Evolutionary conservation across 2,329 filamentous ascomycete genomes (phyloP), one percentile per base, ranked within the genome.

Genomic region (Arthrobotrys conoides): DNA sequence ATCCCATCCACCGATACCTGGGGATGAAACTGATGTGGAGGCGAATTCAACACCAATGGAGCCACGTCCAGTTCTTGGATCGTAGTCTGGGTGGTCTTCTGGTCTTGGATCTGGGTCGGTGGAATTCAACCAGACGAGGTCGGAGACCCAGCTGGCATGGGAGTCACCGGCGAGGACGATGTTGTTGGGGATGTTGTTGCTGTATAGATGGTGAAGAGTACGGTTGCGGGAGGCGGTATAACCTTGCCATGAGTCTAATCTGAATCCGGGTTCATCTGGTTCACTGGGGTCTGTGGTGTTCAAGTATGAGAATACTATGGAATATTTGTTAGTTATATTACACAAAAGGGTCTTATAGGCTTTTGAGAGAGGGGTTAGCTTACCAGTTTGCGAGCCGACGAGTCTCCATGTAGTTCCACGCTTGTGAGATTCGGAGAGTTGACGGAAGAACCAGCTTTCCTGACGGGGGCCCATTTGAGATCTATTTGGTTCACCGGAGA

Each of bases 371-470:
- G 9, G 10, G 14, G 33, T 12, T 49, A 14, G 4, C 67, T 12
- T 70, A 70, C 67, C n/a, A 2, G 91, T 89, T 83, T 93, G 91
- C 27, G 90, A 91, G 9, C 91, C 91, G 51, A 94, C 87, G 18
- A 94, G 83, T 48, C 91, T 87, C 92, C 92, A 94, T 0, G 88
- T 87, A 0, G 91, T 90, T 24, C 89, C 90, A n/a, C 91, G 88
- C 16, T 88, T 82, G 14, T 88, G 86, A 0, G 90, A 91, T 64
- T 87, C 83, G 3, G 86, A 86, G 3, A 92, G 85, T 49, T 87
- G 85, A 59, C 87, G 86, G 83, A 91, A 92, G 84, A 93, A 91
- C 92, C 92, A 94, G 81, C 89, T 88, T 83, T 94, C 92, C 82
- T 94, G 92, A 12, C 88, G 88, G 0, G 87, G 86, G 1, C 92